Conservation (phyloP, 768 basidiomycete species). For the Mycena venus region DNA sequence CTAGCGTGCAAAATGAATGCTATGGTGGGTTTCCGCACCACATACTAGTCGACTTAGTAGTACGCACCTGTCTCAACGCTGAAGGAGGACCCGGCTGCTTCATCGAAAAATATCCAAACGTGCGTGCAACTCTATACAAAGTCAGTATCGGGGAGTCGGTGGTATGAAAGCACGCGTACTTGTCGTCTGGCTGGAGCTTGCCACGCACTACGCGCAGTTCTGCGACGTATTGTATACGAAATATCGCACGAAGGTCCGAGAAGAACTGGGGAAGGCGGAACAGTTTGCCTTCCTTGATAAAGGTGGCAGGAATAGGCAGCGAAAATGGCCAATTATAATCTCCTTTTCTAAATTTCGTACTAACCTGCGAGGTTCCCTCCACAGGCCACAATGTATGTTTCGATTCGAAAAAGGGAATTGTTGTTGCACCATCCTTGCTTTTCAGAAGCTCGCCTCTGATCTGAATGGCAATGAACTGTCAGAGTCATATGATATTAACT, state of each 20-base stretch:
- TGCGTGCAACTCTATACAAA: not conserved
- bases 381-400: slow-evolving; percentile 17
- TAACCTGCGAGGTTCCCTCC: slow-evolving; percentile 10
- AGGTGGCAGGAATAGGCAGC: slow-evolving; percentile 14
- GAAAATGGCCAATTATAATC: slow-evolving; percentile 29
- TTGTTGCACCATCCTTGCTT: not conserved
- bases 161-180: not conserved
- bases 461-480: not conserved
- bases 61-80: slow-evolving; percentile 15
- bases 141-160: not conserved
- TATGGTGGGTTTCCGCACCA: no score
- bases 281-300: slow-evolving; percentile 3
- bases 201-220: slow-evolving; percentile 27
- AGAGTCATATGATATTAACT: not conserved
- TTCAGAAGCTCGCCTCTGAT: slow-evolving; percentile 18
- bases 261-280: slow-evolving; percentile 23
- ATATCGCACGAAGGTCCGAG: not conserved
- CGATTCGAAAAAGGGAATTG: slow-evolving; percentile 4
- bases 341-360: slow-evolving; percentile 15
- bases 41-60: no score
- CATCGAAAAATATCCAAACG: slow-evolving; percentile 30
- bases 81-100: no score
- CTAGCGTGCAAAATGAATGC: not conserved
- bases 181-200: slow-evolving; percentile 29
- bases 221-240: slow-evolving; percentile 9